phyloP scores from a whole-genome alignment of 257 asterid species.

The Forsythia suspensa region DNA sequence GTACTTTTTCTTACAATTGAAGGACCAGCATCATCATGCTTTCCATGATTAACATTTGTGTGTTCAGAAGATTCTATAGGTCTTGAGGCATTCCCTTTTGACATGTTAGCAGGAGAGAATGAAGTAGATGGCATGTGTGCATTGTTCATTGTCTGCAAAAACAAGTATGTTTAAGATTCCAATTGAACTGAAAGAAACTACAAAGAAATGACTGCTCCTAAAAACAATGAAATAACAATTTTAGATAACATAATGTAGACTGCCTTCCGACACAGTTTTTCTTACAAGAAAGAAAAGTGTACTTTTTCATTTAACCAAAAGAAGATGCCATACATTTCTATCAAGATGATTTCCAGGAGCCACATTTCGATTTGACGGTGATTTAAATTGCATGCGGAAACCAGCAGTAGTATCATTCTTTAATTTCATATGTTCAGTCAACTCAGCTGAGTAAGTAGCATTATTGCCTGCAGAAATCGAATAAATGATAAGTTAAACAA shows the following conservation, averaged over 20 bases:
- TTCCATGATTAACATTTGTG: constrained; percentile 55
- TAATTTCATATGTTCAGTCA: constrained; percentile 61
- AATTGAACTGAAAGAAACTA: constrained; percentile 2
- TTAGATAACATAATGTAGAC: neutral
- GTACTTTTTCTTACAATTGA: constrained; percentile 26
- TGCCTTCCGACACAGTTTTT: neutral
- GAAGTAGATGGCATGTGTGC: constrained; percentile 67
- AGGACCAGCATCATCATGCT: constrained; percentile 64
- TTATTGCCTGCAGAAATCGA: constrained; percentile 44
- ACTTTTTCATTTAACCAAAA: constrained; percentile 5
- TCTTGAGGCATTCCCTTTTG: constrained; percentile 61
- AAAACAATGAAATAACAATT: constrained; percentile 10
- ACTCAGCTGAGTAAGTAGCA: constrained; percentile 54
- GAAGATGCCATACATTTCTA: constrained; percentile 53
- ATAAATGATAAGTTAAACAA: constrained; percentile 16
- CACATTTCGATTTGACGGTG: constrained; percentile 61
- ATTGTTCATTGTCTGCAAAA: constrained; percentile 53
- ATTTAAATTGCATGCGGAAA: constrained; percentile 71
- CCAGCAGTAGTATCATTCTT: constrained; percentile 57
- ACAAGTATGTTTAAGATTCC: constrained; percentile 8
- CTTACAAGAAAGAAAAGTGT: neutral
- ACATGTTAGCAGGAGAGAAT: constrained; percentile 54
- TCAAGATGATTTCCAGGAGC: constrained; percentile 59
- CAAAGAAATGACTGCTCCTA: neutral
- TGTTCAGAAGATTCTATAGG: constrained; percentile 59